These are phyloP conservation scores for Talaromyces piceae DNA, from an alignment of 2,329 filamentous ascomycete species.

Conservation along the genomic window DNA sequence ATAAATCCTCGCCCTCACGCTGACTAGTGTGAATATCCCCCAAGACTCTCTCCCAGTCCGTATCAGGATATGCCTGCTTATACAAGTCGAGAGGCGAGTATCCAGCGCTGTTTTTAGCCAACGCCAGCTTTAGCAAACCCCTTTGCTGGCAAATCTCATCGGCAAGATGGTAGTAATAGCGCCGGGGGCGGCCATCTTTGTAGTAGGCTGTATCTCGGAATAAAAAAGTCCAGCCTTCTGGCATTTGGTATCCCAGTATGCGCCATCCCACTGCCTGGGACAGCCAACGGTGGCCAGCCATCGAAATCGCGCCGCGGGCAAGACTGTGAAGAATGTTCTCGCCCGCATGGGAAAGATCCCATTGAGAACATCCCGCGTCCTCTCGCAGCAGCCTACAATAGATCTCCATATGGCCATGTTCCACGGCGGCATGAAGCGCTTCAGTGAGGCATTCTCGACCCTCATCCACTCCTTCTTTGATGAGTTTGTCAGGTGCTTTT, in stretches of 20 bases:
- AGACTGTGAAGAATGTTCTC: neutral
- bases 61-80: neutral
- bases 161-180: neutral
- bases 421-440: neutral
- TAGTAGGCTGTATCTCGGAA: neutral
- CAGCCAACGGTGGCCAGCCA: neutral
- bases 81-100: neutral
- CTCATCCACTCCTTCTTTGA: neutral
- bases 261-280: neutral
- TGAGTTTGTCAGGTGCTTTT: neutral
- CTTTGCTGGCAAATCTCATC: neutral
- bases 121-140: neutral
- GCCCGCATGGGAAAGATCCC: neutral
- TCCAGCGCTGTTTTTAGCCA: neutral
- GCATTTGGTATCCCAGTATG: neutral
- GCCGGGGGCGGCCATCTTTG: neutral
- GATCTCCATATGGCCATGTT: neutral
- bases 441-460: neutral
- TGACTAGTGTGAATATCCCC: neutral
- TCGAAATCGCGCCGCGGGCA: neutral
- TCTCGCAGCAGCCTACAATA: neutral
- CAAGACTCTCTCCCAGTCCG: neutral
- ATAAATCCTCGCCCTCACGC: neutral
- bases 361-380: neutral
- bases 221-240: neutral